phyloP scores from a whole-genome alignment of 257 asterid genomes.

The Ophiorrhiza pumila region DNA sequence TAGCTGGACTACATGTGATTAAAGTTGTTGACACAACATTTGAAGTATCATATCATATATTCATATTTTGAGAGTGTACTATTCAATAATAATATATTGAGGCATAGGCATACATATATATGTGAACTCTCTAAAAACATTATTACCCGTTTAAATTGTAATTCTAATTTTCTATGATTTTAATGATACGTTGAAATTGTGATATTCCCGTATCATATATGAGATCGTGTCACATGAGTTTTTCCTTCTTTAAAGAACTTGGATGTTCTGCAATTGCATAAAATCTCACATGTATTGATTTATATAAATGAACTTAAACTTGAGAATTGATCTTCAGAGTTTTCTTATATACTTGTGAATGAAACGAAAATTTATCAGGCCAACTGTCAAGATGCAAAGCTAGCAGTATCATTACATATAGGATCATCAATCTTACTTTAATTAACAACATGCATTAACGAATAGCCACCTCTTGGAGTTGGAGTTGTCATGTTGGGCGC shows the following conservation, averaged over 20 bases:
- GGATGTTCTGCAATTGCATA: constrained; percentile 4
- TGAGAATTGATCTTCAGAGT: neutral
- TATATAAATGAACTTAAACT: too few species aligned
- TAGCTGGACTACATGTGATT: constrained; percentile 24
- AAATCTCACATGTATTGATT: constrained; percentile 1
- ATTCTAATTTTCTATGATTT: too few species aligned
- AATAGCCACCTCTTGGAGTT: neutral
- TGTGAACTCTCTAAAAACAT: too few species aligned
- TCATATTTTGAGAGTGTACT: neutral
- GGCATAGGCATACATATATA: too few species aligned
- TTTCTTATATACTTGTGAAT: neutral
- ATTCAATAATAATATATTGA: neutral
- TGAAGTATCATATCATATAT: constrained; percentile 6
- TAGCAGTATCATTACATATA: constrained; percentile 19
- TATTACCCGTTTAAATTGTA: too few species aligned
- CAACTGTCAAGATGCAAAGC: constrained; percentile 23
- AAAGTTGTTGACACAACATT: constrained; percentile 14
- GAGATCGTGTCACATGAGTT: too few species aligned
- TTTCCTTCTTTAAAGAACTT: neutral
- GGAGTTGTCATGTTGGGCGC: constrained; percentile 8
- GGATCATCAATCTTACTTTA: constrained; percentile 16
- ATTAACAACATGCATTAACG: neutral
- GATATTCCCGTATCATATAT: too few species aligned
- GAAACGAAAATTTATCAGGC: neutral
- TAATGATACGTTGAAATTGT: too few species aligned